Evolutionary conservation across 2,329 filamentous ascomycete species (phyloP), one percentile per base, ranked within the genome.

Genomic region (Colletotrichum trifolii): DNA sequence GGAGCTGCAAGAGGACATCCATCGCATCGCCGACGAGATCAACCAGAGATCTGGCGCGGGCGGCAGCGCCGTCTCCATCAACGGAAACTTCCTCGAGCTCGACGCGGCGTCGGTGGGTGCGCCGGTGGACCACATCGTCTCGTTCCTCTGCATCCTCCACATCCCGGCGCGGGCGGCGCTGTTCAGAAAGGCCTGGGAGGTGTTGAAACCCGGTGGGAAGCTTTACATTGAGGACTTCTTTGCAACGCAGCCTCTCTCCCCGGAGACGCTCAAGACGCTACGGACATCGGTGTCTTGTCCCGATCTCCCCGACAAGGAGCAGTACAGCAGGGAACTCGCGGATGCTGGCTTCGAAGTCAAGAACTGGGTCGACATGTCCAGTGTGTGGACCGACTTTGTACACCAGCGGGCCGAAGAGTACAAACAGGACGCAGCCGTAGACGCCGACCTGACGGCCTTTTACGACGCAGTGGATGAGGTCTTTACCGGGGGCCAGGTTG

Each of bases 181-280:
- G 8, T 71, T 71, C 40, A 35, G 48, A 25, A 68, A 64, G 35
- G 60, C 64, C 10, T 54, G 46, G 5, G 39, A 58, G 34, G 17
- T 68, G 39, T 58, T 70, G 25, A 59, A 54, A 43, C n/a, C 42
- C 1, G 56, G 57, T 3, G 69, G 69, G 10, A 64, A 36, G 17
- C n/a, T 71, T 8, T 71, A 71, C 33, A 53, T 71, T 9, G 69
- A 71, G 46, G 69, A 71, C 58, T 70, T 67, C 45, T 70, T 64
- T n/a, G 69, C 68, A 7, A 54, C 54, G 4, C 9, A n/a, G 6
- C 4, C 49, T 12, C 45, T 66, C 7, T 47, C 65, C 13, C 46
- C 54, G 17, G 39, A 55, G 46, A 56, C 49, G 3, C 10, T 49
- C 15, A 48, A 43, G 10, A n/a, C 57, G 25, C 53, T 70, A 38